Evolutionary conservation across 371 early-diverging fungal genomes (phyloP).

Genomic region (Cladochytrium tenue): DNA sequence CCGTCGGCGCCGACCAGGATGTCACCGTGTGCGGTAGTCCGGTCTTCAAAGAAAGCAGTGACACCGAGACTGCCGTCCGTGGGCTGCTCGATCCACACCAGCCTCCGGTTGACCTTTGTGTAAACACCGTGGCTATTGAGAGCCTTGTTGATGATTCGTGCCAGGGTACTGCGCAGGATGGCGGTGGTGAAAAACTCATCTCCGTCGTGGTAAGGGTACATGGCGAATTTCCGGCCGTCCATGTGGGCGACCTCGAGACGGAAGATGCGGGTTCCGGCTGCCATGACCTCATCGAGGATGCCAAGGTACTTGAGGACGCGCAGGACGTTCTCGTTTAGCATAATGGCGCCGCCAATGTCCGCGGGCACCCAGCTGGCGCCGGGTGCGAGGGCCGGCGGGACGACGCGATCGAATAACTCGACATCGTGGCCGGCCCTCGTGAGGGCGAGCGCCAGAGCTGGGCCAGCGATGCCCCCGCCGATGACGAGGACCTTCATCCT

Average conservation of each 20-base stretch:
- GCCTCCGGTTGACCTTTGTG: background rate
- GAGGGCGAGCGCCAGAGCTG: background rate
- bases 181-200: background rate
- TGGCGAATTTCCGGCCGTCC: background rate
- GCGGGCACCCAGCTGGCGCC: background rate
- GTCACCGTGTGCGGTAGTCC: slow-evolving; percentile 10
- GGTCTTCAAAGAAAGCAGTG: slow-evolving; percentile 13
- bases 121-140: background rate
- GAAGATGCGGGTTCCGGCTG: background rate
- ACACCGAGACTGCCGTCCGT: background rate
- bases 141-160: background rate
- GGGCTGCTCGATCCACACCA: background rate
- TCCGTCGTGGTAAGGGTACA: background rate
- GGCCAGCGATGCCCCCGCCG: background rate
- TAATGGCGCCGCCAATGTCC: background rate
- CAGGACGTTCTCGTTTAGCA: background rate
- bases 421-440: background rate
- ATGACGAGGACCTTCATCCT: background rate
- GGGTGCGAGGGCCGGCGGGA: background rate
- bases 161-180: background rate
- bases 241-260: background rate
- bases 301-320: slow-evolving; percentile 7
- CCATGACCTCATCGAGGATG: slow-evolving; percentile 10
- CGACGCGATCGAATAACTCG: background rate
- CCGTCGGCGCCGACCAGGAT: slow-evolving; percentile 19